Evolutionary conservation across 768 basidiomycete genomes (phyloP).

Genomic region (Amanita molliuscula): DNA sequence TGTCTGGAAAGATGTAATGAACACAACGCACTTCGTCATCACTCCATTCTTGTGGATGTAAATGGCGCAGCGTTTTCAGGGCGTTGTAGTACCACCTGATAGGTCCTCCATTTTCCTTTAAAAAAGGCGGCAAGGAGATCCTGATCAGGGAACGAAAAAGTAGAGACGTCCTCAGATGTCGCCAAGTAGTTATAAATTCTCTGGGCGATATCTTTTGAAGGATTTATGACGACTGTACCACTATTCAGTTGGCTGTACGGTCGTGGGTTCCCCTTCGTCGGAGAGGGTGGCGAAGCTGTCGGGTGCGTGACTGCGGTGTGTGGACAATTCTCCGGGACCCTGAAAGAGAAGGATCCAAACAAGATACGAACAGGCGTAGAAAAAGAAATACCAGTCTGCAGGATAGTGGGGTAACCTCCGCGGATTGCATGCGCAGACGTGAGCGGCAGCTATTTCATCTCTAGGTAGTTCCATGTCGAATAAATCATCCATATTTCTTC

Average conservation of each 20-base stretch:
- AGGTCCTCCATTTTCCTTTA: slow-evolving; percentile 63
- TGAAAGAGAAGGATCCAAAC: slow-evolving; percentile 20
- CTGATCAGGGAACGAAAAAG: slow-evolving; percentile 77
- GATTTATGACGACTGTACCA: slow-evolving; percentile 78
- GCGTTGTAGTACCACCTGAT: slow-evolving; percentile 89
- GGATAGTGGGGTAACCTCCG: slow-evolving; percentile 80
- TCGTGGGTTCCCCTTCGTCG: slow-evolving; percentile 40
- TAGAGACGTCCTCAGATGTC: slow-evolving; percentile 26
- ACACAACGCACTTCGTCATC: slow-evolving; percentile 80
- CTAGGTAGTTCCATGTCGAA: slow-evolving; percentile 48
- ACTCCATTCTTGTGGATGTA: slow-evolving; percentile 71
- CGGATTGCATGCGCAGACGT: slow-evolving; percentile 94
- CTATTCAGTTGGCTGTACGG: slow-evolving; percentile 84
- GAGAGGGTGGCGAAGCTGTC: slow-evolving; percentile 27
- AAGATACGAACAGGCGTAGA: slow-evolving; percentile 1
- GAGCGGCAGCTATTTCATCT: slow-evolving; percentile 79
- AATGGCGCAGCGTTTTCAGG: slow-evolving; percentile 69
- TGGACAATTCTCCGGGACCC: slow-evolving; percentile 90
- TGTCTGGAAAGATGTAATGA: slow-evolving; percentile 81
- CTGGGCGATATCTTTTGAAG: slow-evolving; percentile 47
- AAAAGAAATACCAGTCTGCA: slow-evolving; percentile 55
- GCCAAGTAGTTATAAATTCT: slow-evolving; percentile 47
- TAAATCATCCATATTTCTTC: slow-evolving; percentile 71
- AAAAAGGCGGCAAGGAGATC: slow-evolving; percentile 82
- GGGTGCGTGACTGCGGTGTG: slow-evolving; percentile 48